A percentile compares a stretch with the other conserved stretches of the same genome.
These are phyloP conservation scores for Knoxdaviesia capensis DNA, from an alignment of 2,329 filamentous ascomycete species.

Conservation along the genomic window DNA sequence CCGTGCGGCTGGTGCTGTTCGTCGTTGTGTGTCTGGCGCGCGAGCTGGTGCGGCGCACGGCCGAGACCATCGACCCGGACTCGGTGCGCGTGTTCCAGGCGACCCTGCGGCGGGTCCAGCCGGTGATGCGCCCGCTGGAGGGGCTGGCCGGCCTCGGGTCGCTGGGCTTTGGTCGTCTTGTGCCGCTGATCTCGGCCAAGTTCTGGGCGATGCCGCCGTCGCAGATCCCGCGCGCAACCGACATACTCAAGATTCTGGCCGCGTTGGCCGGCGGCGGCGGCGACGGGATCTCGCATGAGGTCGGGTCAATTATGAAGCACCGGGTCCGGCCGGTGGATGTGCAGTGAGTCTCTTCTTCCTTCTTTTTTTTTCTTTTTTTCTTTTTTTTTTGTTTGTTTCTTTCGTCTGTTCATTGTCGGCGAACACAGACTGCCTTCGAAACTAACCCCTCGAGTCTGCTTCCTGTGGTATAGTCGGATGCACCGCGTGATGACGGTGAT, in stretches of 20 bases:
- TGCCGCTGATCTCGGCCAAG: constrained; percentile 1
- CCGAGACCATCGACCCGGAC: not conserved
- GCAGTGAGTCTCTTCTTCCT: too few relatives aligned
- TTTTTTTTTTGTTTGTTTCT: too few relatives aligned
- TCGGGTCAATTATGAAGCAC: too few relatives aligned
- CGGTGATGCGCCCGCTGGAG: constrained; percentile 2
- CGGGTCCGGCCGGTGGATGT: too few relatives aligned
- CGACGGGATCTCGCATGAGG: not conserved
- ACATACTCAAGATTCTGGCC: constrained; percentile 2
- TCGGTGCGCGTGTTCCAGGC: not conserved
- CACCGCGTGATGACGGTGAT: not conserved
- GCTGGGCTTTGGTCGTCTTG: not conserved
- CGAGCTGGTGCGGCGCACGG: constrained; percentile 1
- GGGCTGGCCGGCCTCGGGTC: not conserved
- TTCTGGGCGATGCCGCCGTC: constrained; percentile 4
- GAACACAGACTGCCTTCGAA: too few relatives aligned
- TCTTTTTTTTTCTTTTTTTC: too few relatives aligned
- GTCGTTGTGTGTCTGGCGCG: constrained; percentile 2
- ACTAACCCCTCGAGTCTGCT: not conserved
- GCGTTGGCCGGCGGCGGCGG: constrained; percentile 2
- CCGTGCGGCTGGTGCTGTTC: constrained; percentile 1
- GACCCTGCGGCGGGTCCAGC: constrained; percentile 1
- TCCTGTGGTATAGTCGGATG: not conserved
- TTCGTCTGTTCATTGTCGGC: too few relatives aligned
- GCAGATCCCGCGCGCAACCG: constrained; percentile 1